phyloP scores from a whole-genome alignment of 129 eudicot genomes.

The Flaveria trinervia region DNA sequence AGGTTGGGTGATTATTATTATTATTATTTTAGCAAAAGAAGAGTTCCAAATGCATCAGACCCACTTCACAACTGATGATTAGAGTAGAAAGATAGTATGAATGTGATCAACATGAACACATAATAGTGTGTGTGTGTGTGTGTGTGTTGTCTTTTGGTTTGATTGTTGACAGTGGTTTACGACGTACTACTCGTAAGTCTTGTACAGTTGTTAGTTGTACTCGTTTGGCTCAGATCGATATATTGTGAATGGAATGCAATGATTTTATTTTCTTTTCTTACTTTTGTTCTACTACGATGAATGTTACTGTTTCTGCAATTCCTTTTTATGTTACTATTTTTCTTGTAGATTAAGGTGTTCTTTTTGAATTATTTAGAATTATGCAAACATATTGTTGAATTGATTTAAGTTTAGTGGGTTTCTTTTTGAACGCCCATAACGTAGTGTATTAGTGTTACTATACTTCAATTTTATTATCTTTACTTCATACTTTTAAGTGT shows the following conservation, averaged over 20 bases:
- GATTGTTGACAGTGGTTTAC: background rate
- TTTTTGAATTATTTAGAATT: too few species aligned
- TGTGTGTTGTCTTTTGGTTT: background rate
- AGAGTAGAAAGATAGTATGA: background rate
- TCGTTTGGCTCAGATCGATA: background rate
- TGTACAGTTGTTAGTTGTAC: slow-evolving; percentile 29
- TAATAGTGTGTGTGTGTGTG: background rate
- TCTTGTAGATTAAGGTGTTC: too few species aligned
- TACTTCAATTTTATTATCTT: too few species aligned
- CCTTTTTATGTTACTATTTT: too few species aligned
- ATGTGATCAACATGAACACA: slow-evolving; percentile 9
- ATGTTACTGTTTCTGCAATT: background rate
- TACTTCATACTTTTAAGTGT: too few species aligned
- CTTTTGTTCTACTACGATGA: background rate
- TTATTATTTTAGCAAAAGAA: slow-evolving; percentile 39
- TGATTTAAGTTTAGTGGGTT: too few species aligned
- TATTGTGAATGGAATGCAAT: slow-evolving; percentile 20
- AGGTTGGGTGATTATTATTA: slow-evolving; percentile 11
- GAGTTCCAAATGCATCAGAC: slow-evolving; percentile 55
- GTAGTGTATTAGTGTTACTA: too few species aligned
- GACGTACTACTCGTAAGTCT: slow-evolving; percentile 9
- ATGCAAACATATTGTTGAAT: too few species aligned
- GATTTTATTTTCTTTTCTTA: background rate
- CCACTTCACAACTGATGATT: slow-evolving; percentile 42
- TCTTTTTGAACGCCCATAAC: too few species aligned